A percentile compares a stretch with the other conserved stretches of the same genome.
Evolutionary conservation across 306 rosid species (phyloP).

Genomic region (Castanea sativa): DNA sequence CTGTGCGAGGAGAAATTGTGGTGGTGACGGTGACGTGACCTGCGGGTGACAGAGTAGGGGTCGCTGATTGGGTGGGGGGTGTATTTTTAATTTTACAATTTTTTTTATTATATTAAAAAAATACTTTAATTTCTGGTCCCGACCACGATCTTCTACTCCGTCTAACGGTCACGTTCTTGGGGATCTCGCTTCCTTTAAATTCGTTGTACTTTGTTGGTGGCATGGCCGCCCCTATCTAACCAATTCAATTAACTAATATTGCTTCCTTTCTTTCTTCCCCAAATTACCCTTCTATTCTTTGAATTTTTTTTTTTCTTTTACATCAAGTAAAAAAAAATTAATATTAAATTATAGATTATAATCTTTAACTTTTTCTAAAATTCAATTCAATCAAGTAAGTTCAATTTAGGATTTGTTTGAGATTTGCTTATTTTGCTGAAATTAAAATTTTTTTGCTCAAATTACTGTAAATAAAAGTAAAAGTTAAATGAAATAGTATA

Average conservation of each 20-base stretch:
- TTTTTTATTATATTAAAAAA: background rate
- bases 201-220: background rate
- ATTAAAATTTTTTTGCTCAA: no score
- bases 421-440: no score
- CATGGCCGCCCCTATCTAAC: background rate
- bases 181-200: slow-evolving; percentile 4
- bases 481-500: no score
- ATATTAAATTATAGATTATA: no score
- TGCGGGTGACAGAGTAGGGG: background rate
- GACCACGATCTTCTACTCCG: slow-evolving; percentile 28
- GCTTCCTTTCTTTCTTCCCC: no score
- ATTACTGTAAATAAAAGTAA: no score
- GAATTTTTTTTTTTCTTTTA: no score
- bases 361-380: no score
- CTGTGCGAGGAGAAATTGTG: background rate
- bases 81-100: no score
- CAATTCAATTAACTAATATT: background rate
- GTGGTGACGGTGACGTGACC: slow-evolving; percentile 29
- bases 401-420: no score
- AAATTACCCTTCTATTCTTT: background rate
- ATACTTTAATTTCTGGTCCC: slow-evolving; percentile 46
- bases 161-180: slow-evolving; percentile 35
- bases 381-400: no score
- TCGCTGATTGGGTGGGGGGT: background rate
- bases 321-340: no score